Base-by-base conservation (phyloP, 73 alveolate genomes). In the Symbiodinium pilosum region DNA sequence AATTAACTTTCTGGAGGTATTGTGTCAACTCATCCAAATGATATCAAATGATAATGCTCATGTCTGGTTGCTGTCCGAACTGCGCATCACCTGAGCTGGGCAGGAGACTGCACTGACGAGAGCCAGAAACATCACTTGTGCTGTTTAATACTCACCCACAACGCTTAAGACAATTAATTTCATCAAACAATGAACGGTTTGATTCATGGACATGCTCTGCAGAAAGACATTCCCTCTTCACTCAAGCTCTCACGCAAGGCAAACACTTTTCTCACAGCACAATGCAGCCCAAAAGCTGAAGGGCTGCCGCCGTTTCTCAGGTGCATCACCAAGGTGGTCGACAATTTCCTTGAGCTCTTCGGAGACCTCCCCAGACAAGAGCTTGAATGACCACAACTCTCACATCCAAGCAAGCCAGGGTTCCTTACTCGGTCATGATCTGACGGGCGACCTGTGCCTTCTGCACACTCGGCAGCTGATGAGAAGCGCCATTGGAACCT, bases 291-390 rank as follows among this genome's bases (percentile, higher is more conserved):
- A 54, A n/a, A 30, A n/a, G 73, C 73, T 30, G 41, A 64, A 64
- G 81, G 81, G 38, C 12, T 64, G 81, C 39, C 81, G 81, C 81
- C 81, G 81, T 28, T 64, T 64, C 81, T 64, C 81, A 32, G 81
- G 81, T 64, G 81, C 30, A n/a, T 64, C 81, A n/a, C 81, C 81
- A 18, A 64, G 81, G 81, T n/a, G 30, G 81, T 64, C 81, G 39
- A 64, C 81, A 20, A 64, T 34, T 38, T 64, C 81, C 81, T 64
- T 64, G 41, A 64, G 81, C n/a, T n/a, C n/a, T n/a, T 64, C 81
- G 38, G 81, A 64, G 38, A 64, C 81, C 81, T 64, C 36, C 75
- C n/a, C n/a, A n/a, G n/a, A n/a, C n/a, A n/a, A 51, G 68, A 51
- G 68, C 21, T 1, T 30, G 30, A 6, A 11, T 11, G 64, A 47